phyloP scores from a whole-genome alignment of 2,329 filamentous ascomycete genomes.

The Dactylonectria macrodidyma region DNA sequence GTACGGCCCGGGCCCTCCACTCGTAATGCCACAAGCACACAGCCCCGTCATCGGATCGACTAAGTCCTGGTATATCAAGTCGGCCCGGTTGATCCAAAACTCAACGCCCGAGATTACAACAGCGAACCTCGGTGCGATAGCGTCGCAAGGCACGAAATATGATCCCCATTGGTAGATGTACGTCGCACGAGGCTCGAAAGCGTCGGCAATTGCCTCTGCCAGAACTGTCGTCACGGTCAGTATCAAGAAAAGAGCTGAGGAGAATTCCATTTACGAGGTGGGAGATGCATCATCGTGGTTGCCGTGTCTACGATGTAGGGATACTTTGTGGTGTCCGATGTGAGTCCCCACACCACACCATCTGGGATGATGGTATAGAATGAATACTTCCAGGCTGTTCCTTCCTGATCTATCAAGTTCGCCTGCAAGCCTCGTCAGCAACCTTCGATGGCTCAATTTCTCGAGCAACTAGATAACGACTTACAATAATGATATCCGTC shows the following conservation, averaged over 20 bases:
- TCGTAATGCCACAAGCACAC: constrained; percentile 64
- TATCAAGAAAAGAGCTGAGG: neutral
- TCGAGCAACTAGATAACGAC: constrained; percentile 34
- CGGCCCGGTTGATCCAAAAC: constrained; percentile 64
- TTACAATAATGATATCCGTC: constrained; percentile 63
- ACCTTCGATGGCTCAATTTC: neutral
- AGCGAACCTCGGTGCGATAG: constrained; percentile 61
- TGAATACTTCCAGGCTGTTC: constrained; percentile 62
- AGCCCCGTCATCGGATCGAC: constrained; percentile 62
- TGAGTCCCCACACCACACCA: constrained; percentile 61
- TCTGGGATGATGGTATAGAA: constrained; percentile 69
- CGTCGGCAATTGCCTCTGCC: constrained; percentile 62
- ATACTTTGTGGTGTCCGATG: constrained; percentile 58
- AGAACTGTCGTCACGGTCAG: constrained; percentile 52
- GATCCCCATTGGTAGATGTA: constrained; percentile 63
- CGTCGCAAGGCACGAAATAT: constrained; percentile 66
- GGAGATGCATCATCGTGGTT: constrained; percentile 66
- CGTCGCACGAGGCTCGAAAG: constrained; percentile 63
- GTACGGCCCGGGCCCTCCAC: constrained; percentile 61
- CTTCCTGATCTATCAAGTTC: constrained; percentile 56
- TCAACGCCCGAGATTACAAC: constrained; percentile 59
- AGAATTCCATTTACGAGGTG: constrained; percentile 57
- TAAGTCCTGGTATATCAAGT: constrained; percentile 62
- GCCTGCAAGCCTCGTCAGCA: constrained; percentile 52
- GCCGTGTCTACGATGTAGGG: constrained; percentile 68